Percentiles rank a stretch among this genome's conserved stretches.
These are phyloP conservation scores for Mycosphaerella arachidis DNA, from an alignment of 2,329 filamentous ascomycete species.

Conservation along the genomic window DNA sequence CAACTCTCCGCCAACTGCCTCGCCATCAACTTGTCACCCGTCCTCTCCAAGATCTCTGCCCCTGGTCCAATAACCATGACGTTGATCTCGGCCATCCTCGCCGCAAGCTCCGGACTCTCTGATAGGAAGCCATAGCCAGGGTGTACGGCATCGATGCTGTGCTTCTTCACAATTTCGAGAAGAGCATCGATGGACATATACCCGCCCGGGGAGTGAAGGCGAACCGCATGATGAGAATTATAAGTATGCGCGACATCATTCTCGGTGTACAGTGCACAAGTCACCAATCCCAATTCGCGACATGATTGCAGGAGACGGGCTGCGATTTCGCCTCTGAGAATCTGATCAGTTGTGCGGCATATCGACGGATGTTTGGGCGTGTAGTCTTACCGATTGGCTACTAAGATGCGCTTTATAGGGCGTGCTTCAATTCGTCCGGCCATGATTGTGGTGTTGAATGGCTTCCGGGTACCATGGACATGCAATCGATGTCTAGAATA, in stretches of 20 bases:
- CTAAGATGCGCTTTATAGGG: conserved; percentile 27
- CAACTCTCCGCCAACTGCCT: conserved; percentile 50
- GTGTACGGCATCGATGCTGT: conserved; percentile 54
- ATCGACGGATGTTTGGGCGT: not conserved
- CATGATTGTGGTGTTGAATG: not conserved
- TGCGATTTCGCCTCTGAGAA: conserved; percentile 58
- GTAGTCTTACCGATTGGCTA: conserved; percentile 27
- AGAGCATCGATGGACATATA: conserved; percentile 52
- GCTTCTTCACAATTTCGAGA: conserved; percentile 44
- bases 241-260: conserved; percentile 54
- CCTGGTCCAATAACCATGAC: conserved; percentile 53
- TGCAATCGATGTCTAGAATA: not conserved
- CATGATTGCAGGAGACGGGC: conserved; percentile 56
- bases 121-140: conserved; percentile 62
- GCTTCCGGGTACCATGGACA: not conserved
- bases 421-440: conserved; percentile 13
- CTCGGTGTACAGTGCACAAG: conserved; percentile 52
- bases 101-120: conserved; percentile 50
- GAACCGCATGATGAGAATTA: conserved; percentile 48
- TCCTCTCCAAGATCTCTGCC: conserved; percentile 53
- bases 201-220: conserved; percentile 47
- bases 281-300: conserved; percentile 55
- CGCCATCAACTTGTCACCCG: conserved; percentile 54
- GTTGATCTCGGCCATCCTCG: conserved; percentile 44
- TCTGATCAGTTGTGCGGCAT: not conserved